Conservation (phyloP, 108 stramenopile genomes). For the Chaetoceros muelleri region DNA sequence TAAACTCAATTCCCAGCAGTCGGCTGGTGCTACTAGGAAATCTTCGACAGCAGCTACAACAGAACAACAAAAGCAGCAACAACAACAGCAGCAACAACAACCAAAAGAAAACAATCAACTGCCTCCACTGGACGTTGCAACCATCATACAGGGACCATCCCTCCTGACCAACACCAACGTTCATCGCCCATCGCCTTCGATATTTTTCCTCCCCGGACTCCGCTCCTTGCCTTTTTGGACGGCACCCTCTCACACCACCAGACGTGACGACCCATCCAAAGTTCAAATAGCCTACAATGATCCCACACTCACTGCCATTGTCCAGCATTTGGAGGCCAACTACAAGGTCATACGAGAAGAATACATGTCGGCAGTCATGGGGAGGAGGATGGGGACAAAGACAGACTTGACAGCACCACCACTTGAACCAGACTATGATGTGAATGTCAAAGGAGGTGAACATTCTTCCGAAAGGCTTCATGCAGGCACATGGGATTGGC, state of each 20-base stretch:
- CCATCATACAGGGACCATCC: constrained; percentile 72
- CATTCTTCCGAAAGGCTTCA: constrained; percentile 33
- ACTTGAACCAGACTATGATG: constrained; percentile 49
- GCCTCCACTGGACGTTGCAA: constrained; percentile 12
- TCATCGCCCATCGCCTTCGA: constrained; percentile 64
- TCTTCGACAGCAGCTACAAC: too few species aligned
- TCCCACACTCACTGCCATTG: constrained; percentile 44
- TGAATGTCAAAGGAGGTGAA: constrained; percentile 26
- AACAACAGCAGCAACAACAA: too few species aligned
- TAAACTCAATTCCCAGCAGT: too few species aligned
- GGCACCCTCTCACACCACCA: constrained; percentile 8
- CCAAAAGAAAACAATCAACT: constrained; percentile 5
- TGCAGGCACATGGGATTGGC: constrained; percentile 82
- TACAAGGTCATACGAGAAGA: constrained; percentile 48
- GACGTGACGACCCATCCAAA: constrained; percentile 11
- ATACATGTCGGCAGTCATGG: constrained; percentile 41
- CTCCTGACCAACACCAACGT: constrained; percentile 46
- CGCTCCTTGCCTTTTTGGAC: constrained; percentile 70
- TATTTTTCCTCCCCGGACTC: constrained; percentile 63
- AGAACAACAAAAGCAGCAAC: too few species aligned
- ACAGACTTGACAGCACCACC: constrained; percentile 6
- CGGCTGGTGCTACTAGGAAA: too few species aligned
- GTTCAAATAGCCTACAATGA: constrained; percentile 66
- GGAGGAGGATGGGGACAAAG: constrained; percentile 13
- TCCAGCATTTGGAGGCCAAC: constrained; percentile 49